Evolutionary conservation across 2,329 filamentous ascomycete species (phyloP), one percentile per base, ranked within the genome.

Genomic region (Metarhizium album): DNA sequence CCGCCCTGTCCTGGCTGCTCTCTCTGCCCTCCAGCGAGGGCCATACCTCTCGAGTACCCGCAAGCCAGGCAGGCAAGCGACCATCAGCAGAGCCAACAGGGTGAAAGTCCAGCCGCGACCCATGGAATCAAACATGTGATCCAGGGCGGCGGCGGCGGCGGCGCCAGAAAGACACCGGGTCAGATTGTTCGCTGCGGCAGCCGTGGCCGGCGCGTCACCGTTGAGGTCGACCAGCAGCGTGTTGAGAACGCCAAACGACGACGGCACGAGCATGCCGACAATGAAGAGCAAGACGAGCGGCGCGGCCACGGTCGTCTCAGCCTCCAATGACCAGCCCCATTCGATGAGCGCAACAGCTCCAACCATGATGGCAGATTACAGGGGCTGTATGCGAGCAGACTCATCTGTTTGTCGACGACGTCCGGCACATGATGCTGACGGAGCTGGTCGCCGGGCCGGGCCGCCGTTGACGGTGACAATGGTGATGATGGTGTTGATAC

Each of bases 71-170:
- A 74, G 71, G 50, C 72, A 67, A 2, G 67, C 62, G 1, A 72
- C 60, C 53, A 76, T 74, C 4, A 82, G 62, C 31, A 80, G 58
- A 1, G 73, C 74, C 50, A 82, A 70, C 45, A 83, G 74, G 0
- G 78, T 82, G 52, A 76, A 83, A n/a, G 73, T 76, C 79, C 80
- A 84, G 0, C 80, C 82, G 27, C 73, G 62, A 3, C 82, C 82
- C 67, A 84, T 74, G 0, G 64, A 66, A 6, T 66, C 55, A 27
- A 84, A 73, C 71, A 85, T 79, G 48, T 72, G 67, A 48, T 81
- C 73, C 38, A 86, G 78, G 8, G 81, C 69, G 0, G 78, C 79
- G 22, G 79, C 81, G 3, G 74, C 75, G 1, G 68, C 74, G 0
- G 82, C 83, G 23, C 79, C 81, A 42, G 80, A 65, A 18, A 80